phyloP scores from a whole-genome alignment of 2,329 filamentous ascomycete genomes.

The Leptodontidium sp. region DNA sequence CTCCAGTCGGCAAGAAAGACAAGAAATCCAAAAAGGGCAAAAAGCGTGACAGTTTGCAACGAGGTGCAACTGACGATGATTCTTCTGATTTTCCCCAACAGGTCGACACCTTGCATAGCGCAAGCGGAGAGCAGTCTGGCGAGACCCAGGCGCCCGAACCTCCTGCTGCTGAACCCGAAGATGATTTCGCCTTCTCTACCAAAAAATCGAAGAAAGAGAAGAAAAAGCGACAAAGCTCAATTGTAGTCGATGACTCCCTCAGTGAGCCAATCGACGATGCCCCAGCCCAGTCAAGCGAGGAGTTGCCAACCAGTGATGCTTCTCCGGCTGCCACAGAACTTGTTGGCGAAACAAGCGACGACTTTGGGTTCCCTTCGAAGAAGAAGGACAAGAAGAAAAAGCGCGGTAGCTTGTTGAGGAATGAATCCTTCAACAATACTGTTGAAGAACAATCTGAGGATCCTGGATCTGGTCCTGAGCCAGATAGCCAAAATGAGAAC shows the following conservation, averaged over 20 bases:
- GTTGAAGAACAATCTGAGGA: conserved; percentile 19
- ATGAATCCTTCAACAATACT: conserved; percentile 24
- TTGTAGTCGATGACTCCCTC: not conserved
- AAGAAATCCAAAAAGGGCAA: conserved; percentile 40
- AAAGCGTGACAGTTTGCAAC: conserved; percentile 28
- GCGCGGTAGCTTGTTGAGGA: conserved; percentile 28
- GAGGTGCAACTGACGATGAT: conserved; percentile 18
- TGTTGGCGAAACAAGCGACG: conserved; percentile 28
- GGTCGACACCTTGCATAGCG: not conserved
- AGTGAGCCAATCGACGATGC: not conserved
- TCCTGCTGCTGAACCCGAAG: conserved; percentile 23
- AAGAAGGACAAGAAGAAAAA: conserved; percentile 29
- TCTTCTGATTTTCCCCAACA: conserved; percentile 17
- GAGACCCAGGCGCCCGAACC: conserved; percentile 1
- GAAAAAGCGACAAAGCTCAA: conserved; percentile 36
- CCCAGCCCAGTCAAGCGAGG: not conserved
- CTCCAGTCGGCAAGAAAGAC: conserved; percentile 24
- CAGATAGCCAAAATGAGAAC: conserved; percentile 5
- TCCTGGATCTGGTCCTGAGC: not conserved
- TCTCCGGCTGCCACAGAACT: conserved; percentile 10
- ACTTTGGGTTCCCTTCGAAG: conserved; percentile 32
- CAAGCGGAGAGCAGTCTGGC: conserved; percentile 5
- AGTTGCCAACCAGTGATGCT: not conserved
- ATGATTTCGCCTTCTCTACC: conserved; percentile 14
- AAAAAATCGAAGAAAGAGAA: conserved; percentile 52